phyloP scores from a whole-genome alignment of 805 yeast species.

The Kurtzmaniella cleridarum region DNA sequence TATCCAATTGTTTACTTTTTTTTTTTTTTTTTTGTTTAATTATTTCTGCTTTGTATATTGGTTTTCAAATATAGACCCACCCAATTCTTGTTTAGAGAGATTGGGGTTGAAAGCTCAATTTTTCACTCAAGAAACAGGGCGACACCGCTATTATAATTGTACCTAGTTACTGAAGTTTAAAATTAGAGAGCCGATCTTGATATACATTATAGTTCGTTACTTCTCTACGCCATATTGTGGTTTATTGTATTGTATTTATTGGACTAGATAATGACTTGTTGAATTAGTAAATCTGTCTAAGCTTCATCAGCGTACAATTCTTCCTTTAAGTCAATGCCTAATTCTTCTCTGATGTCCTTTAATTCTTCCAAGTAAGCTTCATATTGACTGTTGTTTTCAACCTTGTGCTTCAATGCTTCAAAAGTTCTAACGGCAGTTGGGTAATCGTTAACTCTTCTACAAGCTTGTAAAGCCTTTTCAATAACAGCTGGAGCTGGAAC shows the following conservation, averaged over 20 bases:
- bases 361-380: slow-evolving; percentile 93
- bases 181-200: too few species aligned
- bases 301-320: slow-evolving; percentile 53
- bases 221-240: background rate
- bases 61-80: too few species aligned
- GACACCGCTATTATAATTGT: too few species aligned
- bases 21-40: too few species aligned
- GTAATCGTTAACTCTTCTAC: slow-evolving; percentile 98
- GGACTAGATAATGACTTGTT: background rate
- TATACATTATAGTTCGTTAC: too few species aligned
- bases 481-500: slow-evolving; percentile 97
- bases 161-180: too few species aligned
- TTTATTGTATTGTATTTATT: background rate
- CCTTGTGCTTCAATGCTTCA: slow-evolving; percentile 95
- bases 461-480: slow-evolving; percentile 93
- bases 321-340: slow-evolving; percentile 91
- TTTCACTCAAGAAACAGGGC: too few species aligned
- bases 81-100: too few species aligned
- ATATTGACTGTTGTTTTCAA: slow-evolving; percentile 90
- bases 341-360: slow-evolving; percentile 83
- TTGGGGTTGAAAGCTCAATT: too few species aligned
- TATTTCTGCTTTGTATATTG: too few species aligned
- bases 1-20: too few species aligned
- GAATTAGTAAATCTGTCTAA: slow-evolving; percentile 7
- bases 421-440: slow-evolving; percentile 98